Evolutionary conservation across 2,329 filamentous ascomycete species (phyloP).

Genomic region (Alternaria hordeiaustralica): DNA sequence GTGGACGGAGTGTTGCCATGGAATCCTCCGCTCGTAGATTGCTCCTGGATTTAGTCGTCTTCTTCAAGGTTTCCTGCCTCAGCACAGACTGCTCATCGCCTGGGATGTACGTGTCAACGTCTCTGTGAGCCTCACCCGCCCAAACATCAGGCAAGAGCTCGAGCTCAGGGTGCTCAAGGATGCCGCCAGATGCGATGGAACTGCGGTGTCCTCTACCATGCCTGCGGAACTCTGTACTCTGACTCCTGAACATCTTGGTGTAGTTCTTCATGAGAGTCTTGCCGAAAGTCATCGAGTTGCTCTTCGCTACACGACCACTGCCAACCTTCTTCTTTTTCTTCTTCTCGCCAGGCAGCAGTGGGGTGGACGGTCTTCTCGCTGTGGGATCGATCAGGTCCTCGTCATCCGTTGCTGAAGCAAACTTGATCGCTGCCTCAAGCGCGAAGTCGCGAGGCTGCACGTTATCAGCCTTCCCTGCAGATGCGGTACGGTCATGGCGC

Average conservation of each 20-base stretch:
- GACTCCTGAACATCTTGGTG: conserved; percentile 50
- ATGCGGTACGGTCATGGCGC: conserved; percentile 49
- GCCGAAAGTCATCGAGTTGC: conserved; percentile 51
- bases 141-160: conserved; percentile 53
- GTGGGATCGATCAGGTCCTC: conserved; percentile 38
- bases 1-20: conserved; percentile 33
- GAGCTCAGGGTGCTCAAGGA: conserved; percentile 55
- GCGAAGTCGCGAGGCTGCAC: conserved; percentile 54
- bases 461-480: conserved; percentile 48
- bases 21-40: conserved; percentile 28
- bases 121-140: conserved; percentile 14
- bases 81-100: neutral
- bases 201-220: conserved; percentile 55
- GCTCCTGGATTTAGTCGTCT: conserved; percentile 13
- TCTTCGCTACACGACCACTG: conserved; percentile 71
- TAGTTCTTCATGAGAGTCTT: conserved; percentile 54
- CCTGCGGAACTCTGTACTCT: conserved; percentile 47
- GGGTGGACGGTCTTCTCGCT: conserved; percentile 25
- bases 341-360: conserved; percentile 31
- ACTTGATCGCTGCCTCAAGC: conserved; percentile 39
- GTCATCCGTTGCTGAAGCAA: conserved; percentile 27
- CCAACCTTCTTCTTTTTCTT: conserved; percentile 63
- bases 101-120: neutral
- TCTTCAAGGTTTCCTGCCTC: neutral
- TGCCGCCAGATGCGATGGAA: conserved; percentile 51